Conservation (phyloP, 1,284 basidiomycete genomes). For the Ustilago shanxiensis region DNA sequence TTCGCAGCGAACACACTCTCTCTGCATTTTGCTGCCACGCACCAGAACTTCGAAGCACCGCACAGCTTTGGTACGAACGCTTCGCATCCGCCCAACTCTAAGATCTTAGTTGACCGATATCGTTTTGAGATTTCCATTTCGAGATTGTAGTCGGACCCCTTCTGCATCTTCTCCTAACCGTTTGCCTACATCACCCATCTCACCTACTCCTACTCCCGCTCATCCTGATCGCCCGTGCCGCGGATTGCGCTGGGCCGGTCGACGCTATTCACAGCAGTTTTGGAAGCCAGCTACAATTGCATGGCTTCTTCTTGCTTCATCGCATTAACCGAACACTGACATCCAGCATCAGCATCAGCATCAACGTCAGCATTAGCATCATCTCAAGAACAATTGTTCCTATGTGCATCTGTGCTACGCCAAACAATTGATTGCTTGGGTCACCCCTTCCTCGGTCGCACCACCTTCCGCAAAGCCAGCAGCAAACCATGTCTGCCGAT, state of each 20-base stretch:
- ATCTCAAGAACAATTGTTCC: too few relatives aligned
- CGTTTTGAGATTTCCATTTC: neutral
- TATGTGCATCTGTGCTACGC: neutral
- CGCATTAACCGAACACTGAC: neutral
- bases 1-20: neutral
- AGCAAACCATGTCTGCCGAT: slow-evolving; percentile 14
- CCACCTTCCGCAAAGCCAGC: too few relatives aligned
- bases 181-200: neutral
- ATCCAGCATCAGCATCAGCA: neutral
- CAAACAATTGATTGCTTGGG: neutral
- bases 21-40: slow-evolving; percentile 1
- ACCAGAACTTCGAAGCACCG: neutral
- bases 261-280: neutral
- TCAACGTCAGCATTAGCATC: neutral
- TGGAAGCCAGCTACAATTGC: neutral
- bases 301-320: neutral
- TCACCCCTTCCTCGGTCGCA: neutral
- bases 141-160: neutral
- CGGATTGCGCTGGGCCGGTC: neutral
- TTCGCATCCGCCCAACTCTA: neutral
- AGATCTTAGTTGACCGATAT: slow-evolving; percentile 5
- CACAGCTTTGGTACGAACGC: neutral
- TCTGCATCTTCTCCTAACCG: neutral
- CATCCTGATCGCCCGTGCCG: neutral
- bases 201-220: neutral